These are phyloP conservation scores for Triticum urartu DNA, from an alignment of 176 grass and related monocot genomes.

Conservation along the genomic window DNA sequence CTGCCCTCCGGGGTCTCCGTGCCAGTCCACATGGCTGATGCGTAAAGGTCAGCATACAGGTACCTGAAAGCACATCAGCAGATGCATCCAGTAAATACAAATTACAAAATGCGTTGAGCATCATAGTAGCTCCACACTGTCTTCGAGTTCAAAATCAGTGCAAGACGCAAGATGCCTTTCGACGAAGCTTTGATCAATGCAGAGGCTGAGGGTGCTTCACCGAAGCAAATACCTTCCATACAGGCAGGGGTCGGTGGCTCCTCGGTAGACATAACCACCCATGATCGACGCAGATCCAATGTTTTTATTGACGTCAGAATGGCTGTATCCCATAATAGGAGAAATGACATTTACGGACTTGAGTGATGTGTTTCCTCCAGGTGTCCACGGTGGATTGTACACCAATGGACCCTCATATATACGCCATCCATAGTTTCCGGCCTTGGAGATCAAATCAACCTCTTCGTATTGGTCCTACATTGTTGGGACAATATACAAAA, in stretches of 20 bases:
- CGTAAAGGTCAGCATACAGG: constrained; percentile 70
- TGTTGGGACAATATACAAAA: neutral
- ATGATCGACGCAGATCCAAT: constrained; percentile 62
- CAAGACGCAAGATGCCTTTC: neutral
- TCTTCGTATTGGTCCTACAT: constrained; percentile 70
- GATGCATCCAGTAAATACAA: neutral
- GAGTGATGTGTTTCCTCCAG: constrained; percentile 51
- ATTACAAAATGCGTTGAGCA: neutral
- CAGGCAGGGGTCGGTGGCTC: constrained; percentile 68
- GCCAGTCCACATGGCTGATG: constrained; percentile 54
- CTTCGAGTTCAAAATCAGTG: too few relatives aligned
- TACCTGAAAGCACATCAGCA: constrained; percentile 52
- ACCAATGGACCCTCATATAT: constrained; percentile 50
- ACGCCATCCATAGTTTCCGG: constrained; percentile 84
- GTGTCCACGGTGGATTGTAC: constrained; percentile 33
- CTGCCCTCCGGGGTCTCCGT: constrained; percentile 65
- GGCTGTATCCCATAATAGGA: constrained; percentile 56
- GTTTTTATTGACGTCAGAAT: constrained; percentile 51
- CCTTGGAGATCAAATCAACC: constrained; percentile 62
- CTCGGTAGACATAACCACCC: constrained; percentile 71
- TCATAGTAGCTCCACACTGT: too few relatives aligned
- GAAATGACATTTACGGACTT: constrained; percentile 44
- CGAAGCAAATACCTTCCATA: constrained; percentile 52
- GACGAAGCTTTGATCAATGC: neutral
- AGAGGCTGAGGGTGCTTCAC: neutral